Percentiles rank a stretch among this genome's conserved stretches.
Conservation (phyloP, 768 basidiomycete species). For the Mycena galopus region DNA sequence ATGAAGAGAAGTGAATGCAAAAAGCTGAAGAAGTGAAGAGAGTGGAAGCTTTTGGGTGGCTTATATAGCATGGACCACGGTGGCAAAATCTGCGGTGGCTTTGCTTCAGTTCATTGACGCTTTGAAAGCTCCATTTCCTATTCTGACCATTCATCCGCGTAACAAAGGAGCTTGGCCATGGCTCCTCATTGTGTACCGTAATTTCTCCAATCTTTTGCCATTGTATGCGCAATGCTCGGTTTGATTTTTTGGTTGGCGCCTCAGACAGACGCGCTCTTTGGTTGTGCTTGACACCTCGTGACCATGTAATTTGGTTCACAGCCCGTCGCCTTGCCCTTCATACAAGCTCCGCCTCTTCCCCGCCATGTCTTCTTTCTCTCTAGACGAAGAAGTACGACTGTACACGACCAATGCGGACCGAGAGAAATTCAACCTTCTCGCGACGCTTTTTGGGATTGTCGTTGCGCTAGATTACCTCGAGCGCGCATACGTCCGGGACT, state of each 20-base stretch:
- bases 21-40: not conserved
- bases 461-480: constrained; percentile 95
- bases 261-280: constrained; percentile 18
- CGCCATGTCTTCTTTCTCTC: constrained; percentile 61
- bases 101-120: not conserved
- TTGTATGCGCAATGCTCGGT: too few relatives aligned
- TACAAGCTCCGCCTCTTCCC: not conserved
- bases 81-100: constrained; percentile 17
- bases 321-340: not conserved
- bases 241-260: too few relatives aligned
- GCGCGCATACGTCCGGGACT: constrained; percentile 94
- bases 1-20: not conserved
- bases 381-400: constrained; percentile 94
- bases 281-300: constrained; percentile 17
- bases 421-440: constrained; percentile 88
- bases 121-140: constrained; percentile 21
- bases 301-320: not conserved
- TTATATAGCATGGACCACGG: constrained; percentile 12
- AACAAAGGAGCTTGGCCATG: not conserved
- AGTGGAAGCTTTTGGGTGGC: not conserved
- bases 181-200: constrained; percentile 3
- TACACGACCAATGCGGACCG: constrained; percentile 91
- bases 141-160: not conserved
- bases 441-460: constrained; percentile 93
- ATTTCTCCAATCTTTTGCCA: too few relatives aligned